Conservation (phyloP, 2,329 filamentous ascomycete genomes). For the Penicillium thymicola region DNA sequence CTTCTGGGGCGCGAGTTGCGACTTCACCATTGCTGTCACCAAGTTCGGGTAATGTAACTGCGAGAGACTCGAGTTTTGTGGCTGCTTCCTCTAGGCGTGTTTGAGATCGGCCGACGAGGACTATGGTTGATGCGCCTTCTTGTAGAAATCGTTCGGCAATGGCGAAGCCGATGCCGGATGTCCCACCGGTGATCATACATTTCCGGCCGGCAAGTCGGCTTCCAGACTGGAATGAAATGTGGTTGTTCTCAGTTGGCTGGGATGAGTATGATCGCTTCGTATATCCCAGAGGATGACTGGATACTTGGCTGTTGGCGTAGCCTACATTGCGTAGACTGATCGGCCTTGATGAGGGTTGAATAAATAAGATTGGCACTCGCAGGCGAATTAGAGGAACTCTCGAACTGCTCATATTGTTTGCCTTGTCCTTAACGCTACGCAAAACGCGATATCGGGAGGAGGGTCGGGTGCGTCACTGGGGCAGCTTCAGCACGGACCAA, state of each 20-base stretch:
- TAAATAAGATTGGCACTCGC: neutral
- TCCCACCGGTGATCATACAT: constrained; percentile 65
- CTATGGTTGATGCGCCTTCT: constrained; percentile 56
- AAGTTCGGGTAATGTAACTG: neutral
- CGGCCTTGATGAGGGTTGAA: neutral
- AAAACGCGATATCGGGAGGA: neutral
- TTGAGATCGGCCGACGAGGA: constrained; percentile 59
- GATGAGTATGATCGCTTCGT: constrained; percentile 8
- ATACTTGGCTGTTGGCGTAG: neutral
- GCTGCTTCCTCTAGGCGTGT: constrained; percentile 45
- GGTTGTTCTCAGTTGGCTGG: neutral
- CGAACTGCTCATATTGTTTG: neutral
- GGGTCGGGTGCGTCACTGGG: neutral
- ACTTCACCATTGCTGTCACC: constrained; percentile 7
- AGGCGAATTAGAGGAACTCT: neutral
- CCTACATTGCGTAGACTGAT: constrained; percentile 1
- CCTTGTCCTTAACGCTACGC: neutral
- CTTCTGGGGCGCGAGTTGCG: constrained; percentile 20
- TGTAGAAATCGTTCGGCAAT: constrained; percentile 65
- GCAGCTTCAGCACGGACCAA: constrained; percentile 15
- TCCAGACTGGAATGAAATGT: constrained; percentile 12
- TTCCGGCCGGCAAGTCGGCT: constrained; percentile 34
- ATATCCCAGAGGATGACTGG: neutral
- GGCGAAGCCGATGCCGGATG: constrained; percentile 66
- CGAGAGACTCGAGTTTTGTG: constrained; percentile 15